Conservation (phyloP, 108 stramenopile species). For the Cyclotella kingstonii region DNA sequence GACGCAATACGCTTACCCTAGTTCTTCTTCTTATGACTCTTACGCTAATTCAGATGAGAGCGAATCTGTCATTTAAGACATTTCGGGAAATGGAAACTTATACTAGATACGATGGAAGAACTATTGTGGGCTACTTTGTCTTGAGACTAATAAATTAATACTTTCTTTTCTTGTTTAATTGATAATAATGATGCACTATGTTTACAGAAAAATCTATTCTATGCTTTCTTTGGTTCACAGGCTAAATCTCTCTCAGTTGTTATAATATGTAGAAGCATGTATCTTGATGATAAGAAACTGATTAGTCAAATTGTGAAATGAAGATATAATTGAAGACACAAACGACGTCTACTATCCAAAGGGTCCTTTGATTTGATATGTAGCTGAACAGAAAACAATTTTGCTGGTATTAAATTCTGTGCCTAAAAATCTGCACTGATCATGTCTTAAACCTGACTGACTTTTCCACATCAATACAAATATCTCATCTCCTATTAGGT, state of each 20-base stretch:
- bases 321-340: too few relatives aligned
- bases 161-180: background rate
- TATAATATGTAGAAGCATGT: background rate
- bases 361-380: too few relatives aligned
- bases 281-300: background rate
- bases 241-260: background rate
- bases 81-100: too few relatives aligned
- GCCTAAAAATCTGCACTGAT: too few relatives aligned
- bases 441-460: too few relatives aligned
- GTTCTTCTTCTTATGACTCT: background rate
- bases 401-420: too few relatives aligned
- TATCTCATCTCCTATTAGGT: too few relatives aligned
- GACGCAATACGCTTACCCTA: conserved; percentile 1
- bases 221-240: background rate
- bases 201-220: background rate
- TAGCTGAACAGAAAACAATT: too few relatives aligned
- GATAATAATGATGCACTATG: background rate
- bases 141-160: background rate
- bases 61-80: background rate
- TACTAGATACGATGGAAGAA: background rate
- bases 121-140: background rate
- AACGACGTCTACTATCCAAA: too few relatives aligned
- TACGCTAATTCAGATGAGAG: background rate
- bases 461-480: too few relatives aligned
- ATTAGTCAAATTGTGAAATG: too few relatives aligned